A percentile compares a stretch with the other conserved stretches of the same genome.
Evolutionary conservation across 2,329 filamentous ascomycete genomes (phyloP).

Genomic region (Colletotrichum sp.): DNA sequence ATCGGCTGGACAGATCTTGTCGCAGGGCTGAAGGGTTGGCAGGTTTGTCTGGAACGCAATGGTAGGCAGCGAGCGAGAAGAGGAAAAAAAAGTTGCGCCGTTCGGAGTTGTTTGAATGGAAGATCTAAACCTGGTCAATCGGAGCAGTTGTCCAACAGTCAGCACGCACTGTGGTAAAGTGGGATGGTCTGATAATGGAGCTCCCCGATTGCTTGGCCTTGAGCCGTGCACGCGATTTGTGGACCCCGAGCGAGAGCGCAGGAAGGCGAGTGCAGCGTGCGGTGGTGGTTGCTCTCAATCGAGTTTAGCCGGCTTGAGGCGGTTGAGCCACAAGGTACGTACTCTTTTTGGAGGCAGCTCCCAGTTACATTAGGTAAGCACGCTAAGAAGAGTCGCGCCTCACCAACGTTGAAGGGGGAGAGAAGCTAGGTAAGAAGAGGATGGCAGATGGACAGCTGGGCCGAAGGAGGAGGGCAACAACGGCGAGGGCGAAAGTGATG

Average conservation of each 20-base stretch:
- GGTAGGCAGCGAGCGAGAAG: neutral
- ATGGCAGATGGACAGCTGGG: neutral
- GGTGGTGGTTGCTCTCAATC: neutral
- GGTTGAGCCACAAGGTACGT: neutral
- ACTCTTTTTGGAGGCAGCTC: neutral
- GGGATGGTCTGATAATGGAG: slow-evolving; percentile 22
- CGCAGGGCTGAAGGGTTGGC: neutral
- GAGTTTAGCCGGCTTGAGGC: neutral
- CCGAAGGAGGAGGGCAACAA: neutral
- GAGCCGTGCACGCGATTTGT: slow-evolving; percentile 9
- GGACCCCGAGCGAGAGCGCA: neutral
- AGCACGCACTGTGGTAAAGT: slow-evolving; percentile 18
- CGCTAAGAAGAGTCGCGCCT: neutral
- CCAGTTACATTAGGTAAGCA: neutral
- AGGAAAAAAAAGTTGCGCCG: neutral
- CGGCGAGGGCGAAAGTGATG: neutral
- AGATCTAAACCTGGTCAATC: slow-evolving; percentile 7
- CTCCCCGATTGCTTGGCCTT: slow-evolving; percentile 5
- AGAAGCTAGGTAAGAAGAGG: neutral
- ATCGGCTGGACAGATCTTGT: neutral
- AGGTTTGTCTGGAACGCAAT: neutral
- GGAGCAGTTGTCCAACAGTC: neutral
- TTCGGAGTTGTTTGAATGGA: neutral
- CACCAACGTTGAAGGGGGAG: neutral
- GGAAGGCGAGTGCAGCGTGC: neutral